phyloP scores from a whole-genome alignment of 805 yeast species.

The Cyberlindnera subsufficiens region DNA sequence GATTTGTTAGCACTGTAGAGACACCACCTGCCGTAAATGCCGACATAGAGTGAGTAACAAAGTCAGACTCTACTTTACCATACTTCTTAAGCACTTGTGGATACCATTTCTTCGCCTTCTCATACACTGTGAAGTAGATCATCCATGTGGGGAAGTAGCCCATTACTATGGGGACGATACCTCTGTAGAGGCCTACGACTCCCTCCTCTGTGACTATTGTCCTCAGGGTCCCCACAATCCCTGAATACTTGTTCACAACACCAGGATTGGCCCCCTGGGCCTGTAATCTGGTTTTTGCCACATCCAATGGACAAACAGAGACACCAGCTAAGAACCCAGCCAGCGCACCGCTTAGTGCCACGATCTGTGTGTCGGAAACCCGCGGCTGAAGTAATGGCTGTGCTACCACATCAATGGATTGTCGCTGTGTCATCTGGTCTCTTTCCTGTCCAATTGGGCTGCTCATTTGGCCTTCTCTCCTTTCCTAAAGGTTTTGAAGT shows the following conservation, averaged over 20 bases:
- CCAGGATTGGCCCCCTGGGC: constrained; percentile 61
- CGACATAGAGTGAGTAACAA: constrained; percentile 36
- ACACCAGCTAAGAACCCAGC: constrained; percentile 90
- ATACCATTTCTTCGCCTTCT: constrained; percentile 57
- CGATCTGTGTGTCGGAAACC: constrained; percentile 45
- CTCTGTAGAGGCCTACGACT: constrained; percentile 75
- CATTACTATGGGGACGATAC: constrained; percentile 83
- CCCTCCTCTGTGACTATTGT: constrained; percentile 78
- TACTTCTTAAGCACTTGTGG: constrained; percentile 32
- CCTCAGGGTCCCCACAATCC: constrained; percentile 56
- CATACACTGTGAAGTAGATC: constrained; percentile 89
- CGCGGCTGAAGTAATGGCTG: background rate
- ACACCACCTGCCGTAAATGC: constrained; percentile 89
- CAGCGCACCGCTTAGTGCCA: constrained; percentile 86
- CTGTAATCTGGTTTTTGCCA: constrained; percentile 88
- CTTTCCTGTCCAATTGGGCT: no score
- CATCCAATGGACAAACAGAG: constrained; percentile 91
- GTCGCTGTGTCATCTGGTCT: background rate
- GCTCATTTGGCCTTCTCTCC: no score
- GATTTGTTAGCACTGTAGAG: constrained; percentile 82
- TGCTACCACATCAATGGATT: background rate
- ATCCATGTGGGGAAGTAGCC: constrained; percentile 99
- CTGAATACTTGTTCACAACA: constrained; percentile 22
- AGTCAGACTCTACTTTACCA: constrained; percentile 24
- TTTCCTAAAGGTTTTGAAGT: no score